Percentiles rank a stretch among this genome's conserved stretches.
Evolutionary conservation across 106 monocot species (phyloP).

Genomic region (Xerophyta viscosa): DNA sequence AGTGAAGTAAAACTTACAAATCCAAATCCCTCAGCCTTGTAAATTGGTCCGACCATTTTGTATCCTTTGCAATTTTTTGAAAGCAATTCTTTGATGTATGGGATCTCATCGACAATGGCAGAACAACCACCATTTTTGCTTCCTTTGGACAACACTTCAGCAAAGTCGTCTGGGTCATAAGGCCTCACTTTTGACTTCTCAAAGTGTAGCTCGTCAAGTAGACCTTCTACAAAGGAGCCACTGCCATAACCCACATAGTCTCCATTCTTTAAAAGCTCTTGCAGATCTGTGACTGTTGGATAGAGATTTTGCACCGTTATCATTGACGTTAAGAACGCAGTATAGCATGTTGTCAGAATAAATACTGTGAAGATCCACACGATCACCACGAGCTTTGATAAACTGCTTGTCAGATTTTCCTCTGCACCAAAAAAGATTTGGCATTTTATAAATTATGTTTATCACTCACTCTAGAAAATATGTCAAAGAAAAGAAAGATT

Average conservation of each 20-base stretch:
- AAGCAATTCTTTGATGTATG: constrained; percentile 18
- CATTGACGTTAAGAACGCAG: constrained; percentile 37
- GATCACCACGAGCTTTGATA: constrained; percentile 16
- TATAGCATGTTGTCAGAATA: constrained; percentile 28
- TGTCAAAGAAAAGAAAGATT: no score
- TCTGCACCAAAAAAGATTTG: no score
- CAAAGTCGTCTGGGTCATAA: constrained; percentile 4
- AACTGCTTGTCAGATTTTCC: constrained; percentile 17
- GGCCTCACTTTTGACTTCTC: background rate
- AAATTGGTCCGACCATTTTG: constrained; percentile 24
- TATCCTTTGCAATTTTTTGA: constrained; percentile 3
- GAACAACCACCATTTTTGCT: constrained; percentile 14
- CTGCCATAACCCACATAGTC: constrained; percentile 19
- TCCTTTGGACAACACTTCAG: constrained; percentile 10
- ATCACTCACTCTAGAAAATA: no score
- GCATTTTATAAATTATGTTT: no score
- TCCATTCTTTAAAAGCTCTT: background rate
- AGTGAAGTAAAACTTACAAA: constrained; percentile 16
- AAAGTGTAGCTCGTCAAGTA: constrained; percentile 8
- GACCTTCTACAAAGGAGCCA: constrained; percentile 9
- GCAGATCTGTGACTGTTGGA: constrained; percentile 20
- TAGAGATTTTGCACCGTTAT: constrained; percentile 12
- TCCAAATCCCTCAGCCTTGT: constrained; percentile 20
- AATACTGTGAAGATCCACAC: constrained; percentile 38
- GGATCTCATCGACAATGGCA: constrained; percentile 17